Evolutionary conservation across 345 rosid species (phyloP), one percentile per base, ranked within the genome.

Genomic region (Salix suchowensis): DNA sequence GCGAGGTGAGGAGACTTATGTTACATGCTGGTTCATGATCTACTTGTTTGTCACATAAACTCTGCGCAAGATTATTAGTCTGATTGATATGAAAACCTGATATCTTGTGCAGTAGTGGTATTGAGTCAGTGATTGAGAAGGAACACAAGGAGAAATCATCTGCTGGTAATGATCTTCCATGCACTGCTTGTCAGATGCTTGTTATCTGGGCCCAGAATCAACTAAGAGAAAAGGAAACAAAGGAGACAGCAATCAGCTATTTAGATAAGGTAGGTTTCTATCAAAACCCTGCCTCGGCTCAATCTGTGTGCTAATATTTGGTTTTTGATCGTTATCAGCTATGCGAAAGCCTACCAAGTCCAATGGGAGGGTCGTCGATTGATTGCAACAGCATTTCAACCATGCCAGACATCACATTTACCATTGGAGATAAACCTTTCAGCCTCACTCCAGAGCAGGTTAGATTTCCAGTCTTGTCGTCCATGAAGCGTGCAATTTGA

Each of bases 361-460:
- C 93, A 1, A 82, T 78, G 80, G 93, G 91, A 14, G 91, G 90
- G 68, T 86, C 96, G 2, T 54, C 77, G 7, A 78, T 91, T 2
- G 91, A 91, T 70, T 90, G 96, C 42, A 65, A 62, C 15, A 81
- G 73, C 65, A 79, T 91, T 39, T 46, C 87, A 28, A 50, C 18
- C 83, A 85, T 91, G 96, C 93, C 93, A 67, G 79, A 68, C 76
- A 65, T 93, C 52, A 81, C 92, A 18, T 89, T 91, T 83, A 90
- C 90, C 64, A 91, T 90, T 16, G 94, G 83, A 67, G 86, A 83
- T 69, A 77, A 77, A 67, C 91, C 85, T 50, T 91, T 93, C 78
- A 74, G 40, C 15, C 95, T 94, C 68, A 84, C 88, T 68, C 90
- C 97, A 7, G 85, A 91, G 30, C 96, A 91, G 92, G 96, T 91